A percentile compares a stretch with the other conserved stretches of the same genome.
Evolutionary conservation across 1,139 yeast species (phyloP).

Genomic region (Taphrina confusa): DNA sequence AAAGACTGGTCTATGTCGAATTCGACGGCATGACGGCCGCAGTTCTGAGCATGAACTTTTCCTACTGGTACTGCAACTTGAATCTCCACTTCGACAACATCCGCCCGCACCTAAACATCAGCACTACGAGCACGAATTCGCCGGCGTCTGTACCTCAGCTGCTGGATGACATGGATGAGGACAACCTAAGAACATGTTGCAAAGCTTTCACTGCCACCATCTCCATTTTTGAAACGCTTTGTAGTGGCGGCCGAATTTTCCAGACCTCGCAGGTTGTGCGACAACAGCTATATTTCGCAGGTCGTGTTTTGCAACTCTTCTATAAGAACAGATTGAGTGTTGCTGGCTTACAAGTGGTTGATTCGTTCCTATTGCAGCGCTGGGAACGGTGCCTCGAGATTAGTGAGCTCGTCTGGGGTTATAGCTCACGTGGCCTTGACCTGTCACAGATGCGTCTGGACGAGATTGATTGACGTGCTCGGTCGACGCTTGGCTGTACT

Average conservation of each 20-base stretch:
- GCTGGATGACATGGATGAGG: neutral
- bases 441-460: slow-evolving; percentile 17
- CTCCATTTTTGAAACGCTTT: slow-evolving; percentile 6
- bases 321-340: slow-evolving; percentile 6
- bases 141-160: neutral
- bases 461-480: neutral
- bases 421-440: slow-evolving; percentile 8
- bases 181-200: neutral
- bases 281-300: slow-evolving; percentile 14
- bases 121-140: neutral
- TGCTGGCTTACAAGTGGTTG: neutral
- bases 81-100: slow-evolving; percentile 10
- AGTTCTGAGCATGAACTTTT: slow-evolving; percentile 2
- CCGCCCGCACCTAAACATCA: neutral
- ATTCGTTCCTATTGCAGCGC: neutral
- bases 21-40: neutral
- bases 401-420: slow-evolving; percentile 27
- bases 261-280: slow-evolving; percentile 21
- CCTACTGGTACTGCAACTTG: slow-evolving; percentile 8
- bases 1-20: neutral
- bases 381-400: slow-evolving; percentile 31
- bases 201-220: neutral
- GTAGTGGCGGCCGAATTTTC: neutral
- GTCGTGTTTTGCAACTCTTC: slow-evolving; percentile 28
- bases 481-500: too few relatives aligned